Base-by-base conservation (phyloP, 306 rosid species). In the Ochetophila trinervis region DNA sequence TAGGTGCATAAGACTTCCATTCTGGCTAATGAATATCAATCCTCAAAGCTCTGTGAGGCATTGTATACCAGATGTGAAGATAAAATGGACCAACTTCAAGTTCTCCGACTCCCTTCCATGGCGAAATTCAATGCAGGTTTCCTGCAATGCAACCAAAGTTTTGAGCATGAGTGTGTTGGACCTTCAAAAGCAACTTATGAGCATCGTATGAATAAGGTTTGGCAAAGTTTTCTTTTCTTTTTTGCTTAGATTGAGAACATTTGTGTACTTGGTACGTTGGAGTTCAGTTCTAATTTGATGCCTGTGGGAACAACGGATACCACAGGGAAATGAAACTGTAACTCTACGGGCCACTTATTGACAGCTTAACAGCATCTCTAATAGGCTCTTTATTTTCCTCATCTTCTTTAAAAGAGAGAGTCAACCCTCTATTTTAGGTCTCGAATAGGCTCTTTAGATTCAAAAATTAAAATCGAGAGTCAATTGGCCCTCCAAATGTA, bases 81-180 rank as follows among this genome's bases (percentile, higher is more conserved):
- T 69, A 66, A 74, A 68, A 89, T 93, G 98, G 98, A 93, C 75
- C 89, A 87, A 27, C 97, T 89, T 68, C 98, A 93, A 83, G 86
- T 75, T 75, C 96, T 93, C 47, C 81, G 83, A 72, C 98, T 93
- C 70, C 98, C 98, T 35, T 85, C 96, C 72, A 84, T 93, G 96
- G 96, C 98, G 36, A 93, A 93, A 75, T 93, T 93, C 58, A 86
- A 90, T 76, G 98, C 95, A 57, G 97, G 97, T 71, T 84, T 90
- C 80, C 70, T 81, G 73, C 88, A 81, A 40, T 89, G 98, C 90
- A 89, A 86, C 74, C 81, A 22, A 70, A 90, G 96, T 82, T 89
- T 93, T 66, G 91, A 78, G 76, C 77, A 6, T 5, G 79, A 86
- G 74, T 89, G 97, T 68, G 74, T 93, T 81, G 98, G 98, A 67